These are phyloP conservation scores for Suillus cothurnatus DNA, from an alignment of 768 basidiomycete genomes.

Conservation along the genomic window DNA sequence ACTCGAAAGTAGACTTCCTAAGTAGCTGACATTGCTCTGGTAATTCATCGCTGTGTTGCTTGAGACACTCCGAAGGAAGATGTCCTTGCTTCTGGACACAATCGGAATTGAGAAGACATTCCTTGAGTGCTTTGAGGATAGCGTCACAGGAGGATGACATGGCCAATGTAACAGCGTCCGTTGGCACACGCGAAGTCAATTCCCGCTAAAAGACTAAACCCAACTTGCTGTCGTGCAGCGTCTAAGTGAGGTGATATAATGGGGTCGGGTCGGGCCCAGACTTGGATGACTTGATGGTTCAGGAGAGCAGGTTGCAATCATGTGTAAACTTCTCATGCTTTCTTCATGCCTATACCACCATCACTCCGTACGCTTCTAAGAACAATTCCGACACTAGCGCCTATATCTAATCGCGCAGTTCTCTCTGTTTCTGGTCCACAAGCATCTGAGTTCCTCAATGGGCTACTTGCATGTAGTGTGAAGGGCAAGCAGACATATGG, in stretches of 20 bases:
- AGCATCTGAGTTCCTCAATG: conserved; percentile 80
- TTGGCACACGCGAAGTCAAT: not conserved
- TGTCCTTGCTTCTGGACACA: conserved; percentile 80
- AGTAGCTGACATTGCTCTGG: conserved; percentile 81
- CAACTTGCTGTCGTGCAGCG: not conserved
- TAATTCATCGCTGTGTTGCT: conserved; percentile 70
- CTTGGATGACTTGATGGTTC: not conserved
- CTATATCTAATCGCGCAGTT: conserved; percentile 63
- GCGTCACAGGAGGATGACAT: conserved; percentile 86
- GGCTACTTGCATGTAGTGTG: conserved; percentile 60
- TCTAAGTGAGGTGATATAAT: not conserved
- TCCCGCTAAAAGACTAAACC: not conserved
- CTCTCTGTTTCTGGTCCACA: conserved; percentile 82
- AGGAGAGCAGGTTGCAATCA: not conserved
- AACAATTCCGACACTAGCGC: conserved; percentile 56
- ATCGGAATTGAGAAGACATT: conserved; percentile 83
- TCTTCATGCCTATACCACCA: conserved; percentile 36
- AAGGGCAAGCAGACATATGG: conserved; percentile 60
- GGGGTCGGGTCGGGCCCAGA: not conserved
- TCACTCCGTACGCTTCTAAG: conserved; percentile 47
- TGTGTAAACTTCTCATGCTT: conserved; percentile 15
- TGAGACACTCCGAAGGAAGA: conserved; percentile 86
- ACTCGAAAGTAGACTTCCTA: conserved; percentile 83
- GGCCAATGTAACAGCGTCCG: not conserved
- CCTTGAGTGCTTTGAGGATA: conserved; percentile 76